phyloP scores from a whole-genome alignment of 192 early-diverging fungal genomes.

The Linnemannia elongata region DNA sequence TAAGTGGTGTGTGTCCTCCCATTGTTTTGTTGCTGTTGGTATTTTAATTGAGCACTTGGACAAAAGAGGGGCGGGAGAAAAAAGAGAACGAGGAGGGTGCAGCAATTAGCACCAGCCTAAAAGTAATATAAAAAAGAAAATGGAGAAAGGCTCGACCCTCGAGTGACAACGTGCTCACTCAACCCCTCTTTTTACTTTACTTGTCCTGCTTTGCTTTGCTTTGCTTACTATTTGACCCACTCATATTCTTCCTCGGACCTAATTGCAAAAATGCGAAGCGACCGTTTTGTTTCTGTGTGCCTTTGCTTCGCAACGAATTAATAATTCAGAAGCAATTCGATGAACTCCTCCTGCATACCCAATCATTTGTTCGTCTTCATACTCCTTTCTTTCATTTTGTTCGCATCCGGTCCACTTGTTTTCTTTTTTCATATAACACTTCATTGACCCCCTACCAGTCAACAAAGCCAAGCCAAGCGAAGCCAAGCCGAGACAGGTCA shows the following conservation, averaged over 20 bases:
- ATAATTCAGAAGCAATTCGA: background rate
- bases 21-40: background rate
- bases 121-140: background rate
- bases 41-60: slow-evolving; percentile 1
- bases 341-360: background rate
- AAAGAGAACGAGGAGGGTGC: background rate
- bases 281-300: background rate
- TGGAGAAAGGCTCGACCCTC: background rate
- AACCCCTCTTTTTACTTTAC: background rate
- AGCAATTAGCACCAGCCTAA: background rate
- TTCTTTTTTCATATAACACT: background rate
- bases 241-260: slow-evolving; percentile 1
- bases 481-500: background rate
- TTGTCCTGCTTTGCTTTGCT: background rate
- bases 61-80: background rate
- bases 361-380: background rate
- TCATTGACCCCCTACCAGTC: background rate
- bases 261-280: background rate
- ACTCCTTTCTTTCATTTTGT: background rate
- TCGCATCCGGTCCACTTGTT: background rate
- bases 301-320: background rate
- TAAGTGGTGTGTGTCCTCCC: background rate
- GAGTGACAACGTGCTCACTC: background rate
- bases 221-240: background rate
- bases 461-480: background rate